Conservation (phyloP, 2,329 filamentous ascomycete species). For the Verticillium nubilum region DNA sequence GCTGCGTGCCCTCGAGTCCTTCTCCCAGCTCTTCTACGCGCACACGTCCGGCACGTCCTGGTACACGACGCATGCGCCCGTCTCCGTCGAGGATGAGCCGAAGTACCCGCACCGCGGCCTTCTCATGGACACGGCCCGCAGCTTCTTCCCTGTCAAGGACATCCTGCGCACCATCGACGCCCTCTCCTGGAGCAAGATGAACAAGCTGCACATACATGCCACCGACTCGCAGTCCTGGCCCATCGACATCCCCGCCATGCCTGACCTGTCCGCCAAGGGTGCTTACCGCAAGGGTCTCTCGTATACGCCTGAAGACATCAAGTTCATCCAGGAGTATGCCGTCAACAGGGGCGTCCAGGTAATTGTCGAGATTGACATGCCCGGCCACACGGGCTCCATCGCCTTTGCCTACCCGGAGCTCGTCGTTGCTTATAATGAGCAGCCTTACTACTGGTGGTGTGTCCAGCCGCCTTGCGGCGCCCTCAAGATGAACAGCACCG, state of each 20-base stretch:
- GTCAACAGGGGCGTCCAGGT: constrained; percentile 63
- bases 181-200: constrained; percentile 75
- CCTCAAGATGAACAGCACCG: constrained; percentile 69
- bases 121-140: constrained; percentile 71
- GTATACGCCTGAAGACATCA: constrained; percentile 62
- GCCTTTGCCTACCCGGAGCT: constrained; percentile 64
- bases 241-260: constrained; percentile 70
- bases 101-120: constrained; percentile 73
- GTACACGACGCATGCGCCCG: constrained; percentile 69
- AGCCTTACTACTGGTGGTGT: constrained; percentile 55
- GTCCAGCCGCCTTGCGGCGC: constrained; percentile 61
- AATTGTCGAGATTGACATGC: constrained; percentile 75
- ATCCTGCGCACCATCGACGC: constrained; percentile 74
- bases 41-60: constrained; percentile 51
- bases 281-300: constrained; percentile 63
- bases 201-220: constrained; percentile 73
- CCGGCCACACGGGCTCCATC: constrained; percentile 69
- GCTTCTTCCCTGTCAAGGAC: constrained; percentile 61
- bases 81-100: constrained; percentile 67
- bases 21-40: constrained; percentile 73
- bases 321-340: constrained; percentile 65
- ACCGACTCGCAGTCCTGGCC: constrained; percentile 86
- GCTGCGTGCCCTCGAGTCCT: constrained; percentile 68
- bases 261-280: constrained; percentile 65
- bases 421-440: constrained; percentile 56